Evolutionary conservation across 306 rosid species (phyloP), one percentile per base, ranked within the genome.

Genomic region (Amphicarpaea edgeworthii): DNA sequence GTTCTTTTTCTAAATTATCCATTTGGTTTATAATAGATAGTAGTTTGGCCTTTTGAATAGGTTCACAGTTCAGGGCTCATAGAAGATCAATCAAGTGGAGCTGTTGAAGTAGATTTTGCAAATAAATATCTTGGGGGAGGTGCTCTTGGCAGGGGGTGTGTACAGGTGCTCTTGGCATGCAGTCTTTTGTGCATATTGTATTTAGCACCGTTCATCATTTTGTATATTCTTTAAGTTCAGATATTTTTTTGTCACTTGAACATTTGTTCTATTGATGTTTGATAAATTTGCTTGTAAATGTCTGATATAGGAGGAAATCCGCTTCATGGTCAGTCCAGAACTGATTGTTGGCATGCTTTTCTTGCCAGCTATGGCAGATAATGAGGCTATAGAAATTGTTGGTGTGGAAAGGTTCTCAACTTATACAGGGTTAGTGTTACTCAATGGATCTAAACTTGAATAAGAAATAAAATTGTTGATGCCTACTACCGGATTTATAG

Each of bases 51-150:
- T 74, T 68, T 54, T 76, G 42, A 12, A 64, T 85, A 95, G 98
- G 90, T 86, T 82, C 81, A 80, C 42, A 76, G 81, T 66, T 85
- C 87, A 51, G 97, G 96, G 70, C 85, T 84, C 51, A 90, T 95
- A 84, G 98, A 95, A 84, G 92, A 92, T 85, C 97, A 92, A 11
- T 62, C 90, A 17, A 67, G 78, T 78, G 92, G 51, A 70, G 93
- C 96, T 78, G 79, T 92, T 63, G 97, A 95, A 89, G 97, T 95
- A 19, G 97, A 95, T 86, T 95, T 95, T 84, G 98, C 98, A 78
- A 90, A 95, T 83, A 73, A 86, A 82, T 92, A 88, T 85, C 81
- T 95, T 46, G 98, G 98, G 49, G 97, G 97, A 47, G 96, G 97
- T 55, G 96, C 93, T 84, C 98, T 94, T 68, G 71, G 68, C 5